These are phyloP conservation scores for Parathielavia appendiculata DNA, from an alignment of 495 filamentous ascomycete species.

Conservation along the genomic window DNA sequence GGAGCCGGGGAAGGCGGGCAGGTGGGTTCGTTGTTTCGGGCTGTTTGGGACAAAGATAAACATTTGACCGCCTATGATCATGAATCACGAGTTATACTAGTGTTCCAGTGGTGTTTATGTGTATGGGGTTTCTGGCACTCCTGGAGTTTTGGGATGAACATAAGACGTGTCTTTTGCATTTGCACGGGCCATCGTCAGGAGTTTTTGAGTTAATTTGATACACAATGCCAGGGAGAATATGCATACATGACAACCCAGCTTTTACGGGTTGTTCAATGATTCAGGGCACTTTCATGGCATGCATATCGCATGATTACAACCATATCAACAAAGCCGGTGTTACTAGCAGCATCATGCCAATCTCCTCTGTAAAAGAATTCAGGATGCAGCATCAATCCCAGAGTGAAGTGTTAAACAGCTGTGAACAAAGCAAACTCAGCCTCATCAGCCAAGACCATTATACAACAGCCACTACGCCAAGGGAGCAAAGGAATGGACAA, in stretches of 20 bases:
- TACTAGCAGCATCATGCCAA: too few species aligned
- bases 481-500: not conserved
- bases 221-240: too few species aligned
- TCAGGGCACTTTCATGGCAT: too few species aligned
- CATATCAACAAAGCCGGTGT: too few species aligned
- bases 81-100: too few species aligned
- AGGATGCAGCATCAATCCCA: not conserved
- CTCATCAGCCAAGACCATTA: conserved; percentile 7
- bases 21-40: conserved; percentile 50
- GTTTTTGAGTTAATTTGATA: too few species aligned
- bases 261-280: too few species aligned
- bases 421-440: not conserved
- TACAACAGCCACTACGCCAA: not conserved
- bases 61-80: conserved; percentile 5
- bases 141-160: not conserved
- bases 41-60: conserved; percentile 53
- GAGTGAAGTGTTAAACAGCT: not conserved
- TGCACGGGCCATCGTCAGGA: too few species aligned
- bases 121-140: not conserved
- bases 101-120: too few species aligned
- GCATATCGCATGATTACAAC: too few species aligned
- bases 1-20: conserved; percentile 30
- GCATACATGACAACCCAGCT: too few species aligned
- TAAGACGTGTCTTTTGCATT: too few species aligned
- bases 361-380: not conserved